These are phyloP conservation scores for Apiospora pterosperma DNA, from an alignment of 2,329 filamentous ascomycete genomes.

Conservation along the genomic window DNA sequence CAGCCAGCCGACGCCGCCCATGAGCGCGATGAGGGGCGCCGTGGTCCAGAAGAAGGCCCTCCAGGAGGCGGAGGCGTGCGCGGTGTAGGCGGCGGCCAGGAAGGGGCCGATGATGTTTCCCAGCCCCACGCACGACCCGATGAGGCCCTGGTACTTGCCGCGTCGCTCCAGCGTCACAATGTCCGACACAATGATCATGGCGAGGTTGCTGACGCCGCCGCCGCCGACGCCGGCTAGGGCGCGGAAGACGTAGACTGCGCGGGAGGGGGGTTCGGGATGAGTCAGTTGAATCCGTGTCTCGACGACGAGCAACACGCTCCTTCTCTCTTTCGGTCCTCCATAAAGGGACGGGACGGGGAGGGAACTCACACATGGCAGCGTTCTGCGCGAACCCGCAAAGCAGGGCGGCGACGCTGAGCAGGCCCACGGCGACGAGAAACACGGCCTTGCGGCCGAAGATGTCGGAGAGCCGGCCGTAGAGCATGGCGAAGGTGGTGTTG, in stretches of 20 bases:
- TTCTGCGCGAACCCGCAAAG: constrained; percentile 29
- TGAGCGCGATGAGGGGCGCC: constrained; percentile 44
- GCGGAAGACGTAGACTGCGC: constrained; percentile 29
- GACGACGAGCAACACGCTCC: no score
- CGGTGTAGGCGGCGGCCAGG: constrained; percentile 40
- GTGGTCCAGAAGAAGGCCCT: constrained; percentile 42
- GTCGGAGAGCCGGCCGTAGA: constrained; percentile 70
- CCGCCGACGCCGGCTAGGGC: constrained; percentile 31
- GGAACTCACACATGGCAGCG: constrained; percentile 17
- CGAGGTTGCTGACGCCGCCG: constrained; percentile 31
- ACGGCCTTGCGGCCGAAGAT: constrained; percentile 37
- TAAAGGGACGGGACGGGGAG: no score
- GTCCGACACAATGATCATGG: constrained; percentile 36
- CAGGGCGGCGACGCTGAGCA: constrained; percentile 27
- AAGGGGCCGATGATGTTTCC: constrained; percentile 45
- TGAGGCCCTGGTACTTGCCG: constrained; percentile 36
- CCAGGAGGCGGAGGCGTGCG: constrained; percentile 30
- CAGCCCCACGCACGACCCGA: constrained; percentile 39
- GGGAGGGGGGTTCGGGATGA: background rate
- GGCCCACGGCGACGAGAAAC: constrained; percentile 22
- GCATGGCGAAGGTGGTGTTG: constrained; percentile 65
- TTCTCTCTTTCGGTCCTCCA: no score
- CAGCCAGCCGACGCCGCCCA: constrained; percentile 41
- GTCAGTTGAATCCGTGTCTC: no score
- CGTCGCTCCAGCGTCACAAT: constrained; percentile 32